phyloP scores from a whole-genome alignment of 1,139 yeast genomes.

The Spencermartinsiella ligniputridi region DNA sequence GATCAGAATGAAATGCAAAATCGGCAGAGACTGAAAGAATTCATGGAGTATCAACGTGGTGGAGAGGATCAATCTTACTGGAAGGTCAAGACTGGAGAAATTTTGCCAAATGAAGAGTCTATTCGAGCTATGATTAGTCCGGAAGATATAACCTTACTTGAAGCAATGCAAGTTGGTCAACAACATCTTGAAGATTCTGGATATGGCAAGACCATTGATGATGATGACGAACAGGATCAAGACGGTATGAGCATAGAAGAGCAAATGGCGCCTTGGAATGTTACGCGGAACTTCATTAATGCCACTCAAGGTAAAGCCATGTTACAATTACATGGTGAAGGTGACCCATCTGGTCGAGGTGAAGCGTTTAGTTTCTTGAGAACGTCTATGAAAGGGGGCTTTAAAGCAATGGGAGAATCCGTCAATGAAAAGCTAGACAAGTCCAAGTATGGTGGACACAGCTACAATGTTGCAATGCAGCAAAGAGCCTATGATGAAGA shows the following conservation, averaged over 20 bases:
- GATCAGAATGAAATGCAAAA: constrained; percentile 98
- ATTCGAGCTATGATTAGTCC: constrained; percentile 86
- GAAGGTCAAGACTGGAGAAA: constrained; percentile 76
- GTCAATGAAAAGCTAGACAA: constrained; percentile 40
- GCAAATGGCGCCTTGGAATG: constrained; percentile 91
- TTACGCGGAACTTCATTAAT: constrained; percentile 80
- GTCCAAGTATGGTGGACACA: constrained; percentile 56
- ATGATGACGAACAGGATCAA: constrained; percentile 39
- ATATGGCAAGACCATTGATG: constrained; percentile 47
- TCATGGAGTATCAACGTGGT: constrained; percentile 94
- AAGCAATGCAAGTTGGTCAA: constrained; percentile 91
- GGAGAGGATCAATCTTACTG: constrained; percentile 96
- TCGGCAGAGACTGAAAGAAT: constrained; percentile 90
- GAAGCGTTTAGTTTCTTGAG: constrained; percentile 85
- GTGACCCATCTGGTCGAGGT: constrained; percentile 92
- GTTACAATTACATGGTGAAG: constrained; percentile 95
- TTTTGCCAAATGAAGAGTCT: constrained; percentile 72
- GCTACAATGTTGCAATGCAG: constrained; percentile 78
- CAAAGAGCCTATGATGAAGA: constrained; percentile 93
- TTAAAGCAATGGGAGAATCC: constrained; percentile 57
- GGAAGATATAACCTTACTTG: constrained; percentile 83
- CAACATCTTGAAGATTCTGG: constrained; percentile 74
- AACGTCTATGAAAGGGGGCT: constrained; percentile 94
- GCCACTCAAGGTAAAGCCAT: constrained; percentile 97
- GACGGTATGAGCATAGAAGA: constrained; percentile 62